Conservation (phyloP, 257 asterid species). For the Fraxinus excelsior region DNA sequence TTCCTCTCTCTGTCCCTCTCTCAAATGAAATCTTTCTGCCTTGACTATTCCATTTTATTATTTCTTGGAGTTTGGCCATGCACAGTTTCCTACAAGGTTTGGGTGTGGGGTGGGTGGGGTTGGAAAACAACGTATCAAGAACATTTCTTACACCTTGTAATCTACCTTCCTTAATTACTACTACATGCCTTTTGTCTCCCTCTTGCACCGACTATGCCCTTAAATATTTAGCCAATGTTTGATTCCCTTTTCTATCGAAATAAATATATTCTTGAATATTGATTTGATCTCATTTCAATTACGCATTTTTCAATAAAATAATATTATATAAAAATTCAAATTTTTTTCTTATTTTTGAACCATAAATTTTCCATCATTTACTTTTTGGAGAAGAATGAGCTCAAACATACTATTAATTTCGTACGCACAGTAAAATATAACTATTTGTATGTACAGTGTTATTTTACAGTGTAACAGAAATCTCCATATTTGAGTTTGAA, state of each 20-base stretch:
- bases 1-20: neutral
- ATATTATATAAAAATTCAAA: no score
- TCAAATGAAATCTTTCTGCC: constrained; percentile 24
- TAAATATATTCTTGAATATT: no score
- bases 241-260: no score
- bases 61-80: constrained; percentile 49
- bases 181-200: constrained; percentile 61
- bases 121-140: constrained; percentile 51
- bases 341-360: no score
- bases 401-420: neutral
- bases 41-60: constrained; percentile 48
- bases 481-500: constrained; percentile 1
- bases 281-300: no score
- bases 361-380: no score
- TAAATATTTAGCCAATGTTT: neutral
- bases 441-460: neutral
- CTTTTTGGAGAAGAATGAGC: no score
- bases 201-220: constrained; percentile 1
- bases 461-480: neutral
- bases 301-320: no score
- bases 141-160: constrained; percentile 35
- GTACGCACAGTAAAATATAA: neutral
- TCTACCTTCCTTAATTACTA: constrained; percentile 39
- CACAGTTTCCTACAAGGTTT: constrained; percentile 49
- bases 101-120: neutral